Conservation (phyloP, 139 green algal species). For the Ettlia oleoabundans region DNA sequence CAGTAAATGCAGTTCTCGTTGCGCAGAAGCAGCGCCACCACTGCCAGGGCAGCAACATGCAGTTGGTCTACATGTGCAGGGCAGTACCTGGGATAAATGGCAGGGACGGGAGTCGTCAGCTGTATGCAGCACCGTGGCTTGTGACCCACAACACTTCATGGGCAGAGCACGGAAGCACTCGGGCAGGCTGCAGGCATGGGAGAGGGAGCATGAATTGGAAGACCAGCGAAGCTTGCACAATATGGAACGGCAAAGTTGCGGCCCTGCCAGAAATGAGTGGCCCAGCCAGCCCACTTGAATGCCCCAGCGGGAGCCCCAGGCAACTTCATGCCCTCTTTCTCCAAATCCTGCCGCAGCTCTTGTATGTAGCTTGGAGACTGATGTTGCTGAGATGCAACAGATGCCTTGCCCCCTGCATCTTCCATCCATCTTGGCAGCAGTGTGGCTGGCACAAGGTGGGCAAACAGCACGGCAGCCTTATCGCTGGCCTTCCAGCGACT, state of each 20-base stretch:
- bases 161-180: conserved; percentile 29
- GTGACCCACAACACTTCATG: not conserved
- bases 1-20: not conserved
- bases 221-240: not conserved
- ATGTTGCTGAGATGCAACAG: not conserved
- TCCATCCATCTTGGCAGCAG: not conserved
- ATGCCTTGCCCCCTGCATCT: too few relatives aligned
- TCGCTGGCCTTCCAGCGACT: not conserved
- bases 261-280: not conserved
- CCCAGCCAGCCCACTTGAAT: conserved; percentile 5
- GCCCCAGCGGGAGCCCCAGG: too few relatives aligned
- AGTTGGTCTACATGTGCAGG: too few relatives aligned
- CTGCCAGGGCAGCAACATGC: too few relatives aligned
- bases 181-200: conserved; percentile 36
- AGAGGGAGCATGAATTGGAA: not conserved
- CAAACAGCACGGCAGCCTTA: not conserved
- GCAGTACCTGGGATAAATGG: conserved; percentile 21
- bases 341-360: not conserved
- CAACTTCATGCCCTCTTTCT: not conserved
- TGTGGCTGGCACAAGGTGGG: not conserved
- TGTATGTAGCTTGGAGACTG: not conserved
- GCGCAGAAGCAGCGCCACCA: not conserved
- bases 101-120: not conserved
- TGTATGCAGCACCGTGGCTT: not conserved
- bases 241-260: too few relatives aligned